Conservation (phyloP, 1,284 basidiomycete genomes). For the Bjerkandera adusta region DNA sequence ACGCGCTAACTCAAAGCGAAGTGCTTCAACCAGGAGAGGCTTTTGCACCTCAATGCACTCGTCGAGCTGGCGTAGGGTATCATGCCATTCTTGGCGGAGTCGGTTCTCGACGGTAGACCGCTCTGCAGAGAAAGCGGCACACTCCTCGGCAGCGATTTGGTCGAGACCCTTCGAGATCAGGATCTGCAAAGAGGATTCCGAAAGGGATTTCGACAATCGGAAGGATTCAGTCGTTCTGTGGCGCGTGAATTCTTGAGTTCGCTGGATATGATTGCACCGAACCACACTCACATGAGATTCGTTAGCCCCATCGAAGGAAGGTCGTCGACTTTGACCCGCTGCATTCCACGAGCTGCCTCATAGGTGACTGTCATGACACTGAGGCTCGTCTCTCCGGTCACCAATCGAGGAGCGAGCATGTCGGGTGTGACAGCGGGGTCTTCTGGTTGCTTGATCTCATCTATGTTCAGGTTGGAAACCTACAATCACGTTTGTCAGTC, state of each 20-base stretch:
- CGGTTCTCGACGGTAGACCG: not conserved
- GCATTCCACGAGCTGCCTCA: constrained; percentile 5
- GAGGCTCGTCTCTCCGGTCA: constrained; percentile 21
- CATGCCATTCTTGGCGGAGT: no score
- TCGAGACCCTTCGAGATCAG: constrained; percentile 31
- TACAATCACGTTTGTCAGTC: no score
- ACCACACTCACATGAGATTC: constrained; percentile 15
- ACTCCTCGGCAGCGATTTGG: constrained; percentile 11
- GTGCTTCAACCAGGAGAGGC: not conserved
- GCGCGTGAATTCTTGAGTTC: not conserved
- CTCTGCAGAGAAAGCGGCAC: not conserved
- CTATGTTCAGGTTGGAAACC: constrained; percentile 1
- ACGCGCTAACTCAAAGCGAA: not conserved
- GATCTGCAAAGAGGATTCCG: constrained; percentile 26
- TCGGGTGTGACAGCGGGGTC: not conserved
- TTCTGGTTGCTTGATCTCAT: constrained; percentile 2
- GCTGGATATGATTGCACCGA: not conserved
- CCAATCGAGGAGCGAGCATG: constrained; percentile 15
- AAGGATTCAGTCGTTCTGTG: constrained; percentile 27
- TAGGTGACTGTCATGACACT: constrained; percentile 18
- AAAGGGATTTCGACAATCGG: constrained; percentile 25
- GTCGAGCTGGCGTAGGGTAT: no score
- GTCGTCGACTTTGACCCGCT: not conserved
- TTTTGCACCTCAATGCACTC: not conserved
- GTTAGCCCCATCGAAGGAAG: constrained; percentile 8